Evolutionary conservation across 139 green algal species (phyloP).

Genomic region (Picochlorum sp.): DNA sequence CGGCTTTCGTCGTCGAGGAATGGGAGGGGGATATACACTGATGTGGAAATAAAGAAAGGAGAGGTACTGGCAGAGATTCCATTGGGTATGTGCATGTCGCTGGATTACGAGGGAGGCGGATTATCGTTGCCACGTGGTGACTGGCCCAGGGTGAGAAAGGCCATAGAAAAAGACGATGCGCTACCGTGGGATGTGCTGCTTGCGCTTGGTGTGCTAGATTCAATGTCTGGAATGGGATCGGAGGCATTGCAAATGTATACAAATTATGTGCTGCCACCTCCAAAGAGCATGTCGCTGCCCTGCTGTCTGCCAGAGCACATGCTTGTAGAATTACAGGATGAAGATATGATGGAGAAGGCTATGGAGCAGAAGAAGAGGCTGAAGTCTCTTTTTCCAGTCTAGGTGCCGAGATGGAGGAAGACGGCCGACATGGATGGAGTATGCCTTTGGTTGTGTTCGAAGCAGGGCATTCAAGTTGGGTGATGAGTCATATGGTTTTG

Average conservation of each 20-base stretch:
- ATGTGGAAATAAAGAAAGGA: constrained; percentile 7
- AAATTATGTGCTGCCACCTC: constrained; percentile 41
- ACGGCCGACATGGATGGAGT: constrained; percentile 38
- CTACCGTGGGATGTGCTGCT: constrained; percentile 57
- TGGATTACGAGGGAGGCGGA: constrained; percentile 37
- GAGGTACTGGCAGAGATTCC: constrained; percentile 33
- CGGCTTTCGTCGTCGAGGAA: too few relatives aligned
- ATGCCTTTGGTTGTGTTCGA: constrained; percentile 49
- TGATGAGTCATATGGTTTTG: constrained; percentile 36
- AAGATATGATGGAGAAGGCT: constrained; percentile 29
- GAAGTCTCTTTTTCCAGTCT: constrained; percentile 33
- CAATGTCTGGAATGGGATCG: constrained; percentile 33
- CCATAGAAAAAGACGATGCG: constrained; percentile 21
- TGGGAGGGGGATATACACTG: too few relatives aligned
- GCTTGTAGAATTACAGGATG: constrained; percentile 48
- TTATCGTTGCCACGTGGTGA: constrained; percentile 20
- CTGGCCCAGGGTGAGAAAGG: constrained; percentile 14
- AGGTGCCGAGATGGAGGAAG: constrained; percentile 13
- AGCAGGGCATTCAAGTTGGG: constrained; percentile 33
- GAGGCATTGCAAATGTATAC: constrained; percentile 34
- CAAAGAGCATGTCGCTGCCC: constrained; percentile 41
- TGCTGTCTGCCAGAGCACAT: constrained; percentile 35
- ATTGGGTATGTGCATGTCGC: constrained; percentile 20
- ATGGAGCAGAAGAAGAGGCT: constrained; percentile 41
- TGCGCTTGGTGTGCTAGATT: constrained; percentile 51